These are phyloP conservation scores for Talaromyces sp. DNA, from an alignment of 2,329 filamentous ascomycete species.

Conservation along the genomic window DNA sequence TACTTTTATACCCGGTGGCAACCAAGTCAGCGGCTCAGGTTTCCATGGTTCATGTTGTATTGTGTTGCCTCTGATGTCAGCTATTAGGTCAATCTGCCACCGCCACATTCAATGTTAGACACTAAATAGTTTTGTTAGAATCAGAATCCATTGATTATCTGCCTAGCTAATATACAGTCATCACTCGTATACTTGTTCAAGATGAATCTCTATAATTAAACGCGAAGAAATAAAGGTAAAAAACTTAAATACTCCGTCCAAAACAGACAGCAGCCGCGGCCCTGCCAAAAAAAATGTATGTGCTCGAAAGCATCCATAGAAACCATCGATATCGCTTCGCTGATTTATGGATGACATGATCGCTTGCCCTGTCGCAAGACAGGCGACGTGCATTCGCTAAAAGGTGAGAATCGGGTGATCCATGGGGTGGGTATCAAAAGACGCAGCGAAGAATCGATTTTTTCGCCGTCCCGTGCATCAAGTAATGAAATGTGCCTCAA, in stretches of 20 bases:
- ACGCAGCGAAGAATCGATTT: slow-evolving; percentile 2
- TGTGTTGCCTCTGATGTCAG: neutral
- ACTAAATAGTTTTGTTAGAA: neutral
- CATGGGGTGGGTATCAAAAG: slow-evolving; percentile 11
- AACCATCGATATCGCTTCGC: neutral
- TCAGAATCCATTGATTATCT: neutral
- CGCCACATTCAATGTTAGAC: neutral
- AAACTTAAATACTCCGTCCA: neutral
- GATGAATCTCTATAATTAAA: neutral
- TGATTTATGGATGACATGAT: neutral
- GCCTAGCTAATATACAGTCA: slow-evolving; percentile 1
- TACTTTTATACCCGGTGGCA: neutral
- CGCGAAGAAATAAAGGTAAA: neutral
- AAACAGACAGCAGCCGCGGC: neutral
- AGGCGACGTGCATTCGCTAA: neutral
- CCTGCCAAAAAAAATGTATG: neutral
- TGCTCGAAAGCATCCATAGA: neutral
- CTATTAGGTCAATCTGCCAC: neutral
- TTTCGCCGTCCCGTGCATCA: slow-evolving; percentile 9
- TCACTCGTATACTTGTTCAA: slow-evolving; percentile 2
- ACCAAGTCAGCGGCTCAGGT: neutral
- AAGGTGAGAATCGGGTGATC: neutral
- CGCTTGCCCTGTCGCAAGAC: neutral
- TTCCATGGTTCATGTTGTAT: neutral
- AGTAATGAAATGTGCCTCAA: slow-evolving; percentile 5